A percentile compares a stretch with the other conserved stretches of the same genome.
Evolutionary conservation across 2,329 filamentous ascomycete species (phyloP).

Genomic region (Talaromyces sp.): DNA sequence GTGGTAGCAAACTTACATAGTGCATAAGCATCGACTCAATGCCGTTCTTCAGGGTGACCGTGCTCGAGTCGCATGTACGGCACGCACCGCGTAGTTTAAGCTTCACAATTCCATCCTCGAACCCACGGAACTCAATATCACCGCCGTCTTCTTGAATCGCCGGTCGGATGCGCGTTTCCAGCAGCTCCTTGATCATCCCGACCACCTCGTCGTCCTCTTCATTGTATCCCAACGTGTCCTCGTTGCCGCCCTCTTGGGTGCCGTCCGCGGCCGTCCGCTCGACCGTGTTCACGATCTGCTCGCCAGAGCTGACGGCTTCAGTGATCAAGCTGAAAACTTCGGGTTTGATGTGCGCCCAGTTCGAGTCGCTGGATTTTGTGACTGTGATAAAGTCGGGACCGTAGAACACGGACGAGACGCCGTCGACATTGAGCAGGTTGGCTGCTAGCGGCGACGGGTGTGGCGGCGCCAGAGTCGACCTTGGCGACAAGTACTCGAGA

Average conservation of each 20-base stretch:
- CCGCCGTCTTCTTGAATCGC: conserved; percentile 97
- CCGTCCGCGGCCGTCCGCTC: conserved; percentile 52
- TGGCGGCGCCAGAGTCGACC: conserved; percentile 80
- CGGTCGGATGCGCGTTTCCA: conserved; percentile 90
- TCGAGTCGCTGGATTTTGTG: conserved; percentile 78
- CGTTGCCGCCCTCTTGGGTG: conserved; percentile 44
- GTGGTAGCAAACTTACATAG: conserved; percentile 63
- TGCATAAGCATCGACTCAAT: conserved; percentile 99
- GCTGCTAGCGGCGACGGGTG: conserved; percentile 88
- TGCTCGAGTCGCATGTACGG: conserved; percentile 92
- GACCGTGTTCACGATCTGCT: conserved; percentile 69
- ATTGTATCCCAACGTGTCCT: conserved; percentile 73
- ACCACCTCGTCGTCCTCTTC: conserved; percentile 92
- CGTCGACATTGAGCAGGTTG: conserved; percentile 86
- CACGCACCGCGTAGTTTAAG: conserved; percentile 89
- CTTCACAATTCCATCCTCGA: conserved; percentile 76
- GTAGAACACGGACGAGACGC: conserved; percentile 92
- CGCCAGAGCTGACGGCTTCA: conserved; percentile 79
- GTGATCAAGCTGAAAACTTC: conserved; percentile 95
- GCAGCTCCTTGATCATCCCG: conserved; percentile 95
- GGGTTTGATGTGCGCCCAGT: conserved; percentile 92
- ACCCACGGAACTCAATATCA: conserved; percentile 92
- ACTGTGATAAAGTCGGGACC: conserved; percentile 95
- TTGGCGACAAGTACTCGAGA: conserved; percentile 85
- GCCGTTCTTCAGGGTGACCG: conserved; percentile 92